phyloP scores from a whole-genome alignment of 306 rosid species.

The Crotalaria pallida region DNA sequence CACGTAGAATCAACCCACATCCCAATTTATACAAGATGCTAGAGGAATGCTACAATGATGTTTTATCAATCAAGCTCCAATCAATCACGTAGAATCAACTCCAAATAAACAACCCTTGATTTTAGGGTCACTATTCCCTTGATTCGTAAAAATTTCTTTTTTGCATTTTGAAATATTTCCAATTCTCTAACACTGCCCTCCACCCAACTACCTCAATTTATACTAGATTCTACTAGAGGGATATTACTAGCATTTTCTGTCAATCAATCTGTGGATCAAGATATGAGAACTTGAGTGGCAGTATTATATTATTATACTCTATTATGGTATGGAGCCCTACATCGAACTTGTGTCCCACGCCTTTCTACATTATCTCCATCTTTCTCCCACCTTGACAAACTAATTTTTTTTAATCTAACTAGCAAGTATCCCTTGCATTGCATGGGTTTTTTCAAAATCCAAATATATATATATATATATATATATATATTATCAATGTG shows the following conservation, averaged over 20 bases:
- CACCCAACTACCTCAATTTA: not conserved
- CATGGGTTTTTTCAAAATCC: not conserved
- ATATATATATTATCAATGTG: too few species aligned
- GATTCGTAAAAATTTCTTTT: not conserved
- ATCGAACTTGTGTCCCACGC: not conserved
- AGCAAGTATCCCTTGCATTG: not conserved
- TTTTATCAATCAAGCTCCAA: not conserved
- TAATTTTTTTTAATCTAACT: not conserved
- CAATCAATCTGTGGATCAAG: not conserved
- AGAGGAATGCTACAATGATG: not conserved
- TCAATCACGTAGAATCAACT: not conserved
- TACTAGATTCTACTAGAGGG: not conserved
- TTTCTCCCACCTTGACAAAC: not conserved
- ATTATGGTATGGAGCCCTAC: too few species aligned
- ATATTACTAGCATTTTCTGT: not conserved
- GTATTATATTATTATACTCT: too few species aligned
- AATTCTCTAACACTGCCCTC: not conserved
- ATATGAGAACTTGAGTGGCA: too few species aligned
- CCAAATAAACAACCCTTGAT: not conserved
- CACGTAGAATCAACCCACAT: not conserved
- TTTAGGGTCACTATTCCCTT: not conserved
- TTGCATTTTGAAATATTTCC: not conserved
- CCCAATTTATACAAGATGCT: not conserved
- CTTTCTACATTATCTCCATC: slow-evolving; percentile 6
- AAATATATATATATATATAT: too few species aligned